These are phyloP conservation scores for Skeletonema menzelii DNA, from an alignment of 108 stramenopile species.

Conservation along the genomic window DNA sequence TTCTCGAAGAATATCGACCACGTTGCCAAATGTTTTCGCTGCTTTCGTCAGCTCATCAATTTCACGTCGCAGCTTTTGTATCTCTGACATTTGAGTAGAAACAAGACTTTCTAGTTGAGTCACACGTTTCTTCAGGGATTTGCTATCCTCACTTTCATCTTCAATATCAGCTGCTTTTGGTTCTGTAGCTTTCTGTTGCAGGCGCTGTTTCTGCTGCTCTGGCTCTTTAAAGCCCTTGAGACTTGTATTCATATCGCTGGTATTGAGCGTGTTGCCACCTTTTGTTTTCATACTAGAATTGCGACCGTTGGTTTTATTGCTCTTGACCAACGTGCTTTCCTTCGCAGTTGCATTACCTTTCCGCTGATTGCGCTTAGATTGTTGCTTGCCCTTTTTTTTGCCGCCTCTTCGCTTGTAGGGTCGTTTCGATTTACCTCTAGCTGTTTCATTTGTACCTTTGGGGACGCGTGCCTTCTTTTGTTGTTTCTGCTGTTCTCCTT, in stretches of 20 bases:
- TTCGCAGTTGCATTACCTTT: neutral
- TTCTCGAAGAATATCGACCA: conserved; percentile 63
- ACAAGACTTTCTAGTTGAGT: conserved; percentile 74
- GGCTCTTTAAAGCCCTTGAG: conserved; percentile 43
- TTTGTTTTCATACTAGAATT: neutral
- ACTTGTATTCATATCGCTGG: conserved; percentile 32
- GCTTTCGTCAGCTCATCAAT: conserved; percentile 55
- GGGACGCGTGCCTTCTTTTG: conserved; percentile 7
- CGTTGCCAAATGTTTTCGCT: conserved; percentile 56
- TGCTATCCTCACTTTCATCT: conserved; percentile 12
- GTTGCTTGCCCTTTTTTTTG: conserved; percentile 1
- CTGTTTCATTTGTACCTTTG: neutral
- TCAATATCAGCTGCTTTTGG: neutral
- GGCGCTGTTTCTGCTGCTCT: neutral
- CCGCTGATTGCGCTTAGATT: neutral
- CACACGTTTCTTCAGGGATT: conserved; percentile 46
- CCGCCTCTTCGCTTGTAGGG: neutral
- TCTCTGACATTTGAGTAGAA: conserved; percentile 65
- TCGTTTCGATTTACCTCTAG: conserved; percentile 9
- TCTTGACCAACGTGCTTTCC: neutral
- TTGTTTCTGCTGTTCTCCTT: neutral
- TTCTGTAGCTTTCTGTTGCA: conserved; percentile 3
- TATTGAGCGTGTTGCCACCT: conserved; percentile 10
- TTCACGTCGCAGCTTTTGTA: conserved; percentile 69
- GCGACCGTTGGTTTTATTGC: conserved; percentile 1